Evolutionary conservation across 345 rosid genomes (phyloP).

Genomic region (Hirschfeldia incana): DNA sequence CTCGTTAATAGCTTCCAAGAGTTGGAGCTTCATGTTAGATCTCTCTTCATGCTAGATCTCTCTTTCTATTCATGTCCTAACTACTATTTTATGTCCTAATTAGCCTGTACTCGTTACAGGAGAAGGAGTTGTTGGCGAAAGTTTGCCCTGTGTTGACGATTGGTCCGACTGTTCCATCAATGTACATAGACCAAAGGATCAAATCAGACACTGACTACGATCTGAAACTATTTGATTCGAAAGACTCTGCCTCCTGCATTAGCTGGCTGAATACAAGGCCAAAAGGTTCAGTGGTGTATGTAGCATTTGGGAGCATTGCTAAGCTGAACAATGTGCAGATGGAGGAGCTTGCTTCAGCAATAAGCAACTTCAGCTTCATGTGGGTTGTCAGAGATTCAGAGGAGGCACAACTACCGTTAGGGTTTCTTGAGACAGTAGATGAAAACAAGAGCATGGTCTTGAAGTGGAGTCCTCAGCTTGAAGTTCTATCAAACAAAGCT

Average conservation of each 20-base stretch:
- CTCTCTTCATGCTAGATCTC: conserved; percentile 37
- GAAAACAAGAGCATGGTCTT: neutral
- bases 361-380: neutral
- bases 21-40: conserved; percentile 51
- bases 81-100: neutral
- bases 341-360: neutral
- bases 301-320: neutral
- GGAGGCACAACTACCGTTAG: neutral
- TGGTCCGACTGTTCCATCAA: conserved; percentile 58
- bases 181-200: conserved; percentile 48
- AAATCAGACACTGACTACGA: conserved; percentile 43
- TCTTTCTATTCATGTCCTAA: neutral
- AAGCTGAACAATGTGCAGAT: neutral
- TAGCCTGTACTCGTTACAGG: neutral
- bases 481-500: neutral
- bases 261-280: neutral
- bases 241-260: neutral
- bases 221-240: conserved; percentile 5
- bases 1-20: conserved; percentile 49
- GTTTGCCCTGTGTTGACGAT: conserved; percentile 40
- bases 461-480: neutral
- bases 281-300: neutral
- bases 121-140: conserved; percentile 37
- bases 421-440: neutral
- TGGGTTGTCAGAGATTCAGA: neutral